Evolutionary conservation across 257 asterid genomes (phyloP), one percentile per base, ranked within the genome.

Genomic region (Echium plantagineum): DNA sequence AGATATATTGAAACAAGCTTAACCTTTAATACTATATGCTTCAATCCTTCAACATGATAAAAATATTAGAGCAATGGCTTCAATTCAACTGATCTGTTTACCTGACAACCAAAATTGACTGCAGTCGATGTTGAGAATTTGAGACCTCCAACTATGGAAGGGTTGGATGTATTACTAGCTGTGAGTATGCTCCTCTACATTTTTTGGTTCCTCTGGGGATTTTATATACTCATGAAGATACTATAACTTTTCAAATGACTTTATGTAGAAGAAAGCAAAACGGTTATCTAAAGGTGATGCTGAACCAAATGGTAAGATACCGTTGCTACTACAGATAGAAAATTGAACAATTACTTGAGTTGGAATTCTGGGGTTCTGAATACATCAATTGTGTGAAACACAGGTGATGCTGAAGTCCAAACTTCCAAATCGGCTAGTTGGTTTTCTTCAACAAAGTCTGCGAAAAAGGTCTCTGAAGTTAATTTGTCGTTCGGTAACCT

Each of bases 381-480:
- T 59, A 38, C 46, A 57, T 73, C 77, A 74, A 78, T 65, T 66
- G 72, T 62, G 24, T 64, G 48, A 66, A 58, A 60, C 68, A 64
- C 79, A 85, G 96, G 86, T 55, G 74, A 62, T 73, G 60, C 83
- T 65, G 75, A 66, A 66, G 68, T 69, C 78, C 87, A 80, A 67
- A 66, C 84, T 70, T 81, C 97, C 62, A 83, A 90, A 63, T 72
- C 98, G 65, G 87, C 90, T 75, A 61, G 78, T 74, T 93, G 98
- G 98, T 93, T 93, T 86, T 61, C 94, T 59, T 89, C 97, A 46
- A 47, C 94, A 31, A 86, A 81, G 77, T 85, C 98, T 61, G 89
- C 90, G 47, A 93, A 84, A 75, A 89, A 89, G 97, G 99, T 89
- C 19, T n/a, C 55, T 55, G 12, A 26, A 28, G 8, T 58, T 20